Conservation (phyloP, 2,329 filamentous ascomycete genomes). For the Thielaviopsis musarum region DNA sequence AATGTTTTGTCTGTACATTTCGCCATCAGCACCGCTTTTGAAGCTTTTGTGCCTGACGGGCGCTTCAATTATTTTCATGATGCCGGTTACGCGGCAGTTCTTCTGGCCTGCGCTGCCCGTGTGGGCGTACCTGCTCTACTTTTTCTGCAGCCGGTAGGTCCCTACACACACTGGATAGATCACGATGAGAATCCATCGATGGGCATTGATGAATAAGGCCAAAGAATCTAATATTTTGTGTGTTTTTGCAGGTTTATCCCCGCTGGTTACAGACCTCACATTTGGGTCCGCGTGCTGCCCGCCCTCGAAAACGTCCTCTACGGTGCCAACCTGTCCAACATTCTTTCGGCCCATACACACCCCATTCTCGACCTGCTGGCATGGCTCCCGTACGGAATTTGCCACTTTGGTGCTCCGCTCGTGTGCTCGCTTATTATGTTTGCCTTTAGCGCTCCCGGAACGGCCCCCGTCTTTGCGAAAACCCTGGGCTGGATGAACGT, state of each 20-base stretch:
- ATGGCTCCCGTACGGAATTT: constrained; percentile 84
- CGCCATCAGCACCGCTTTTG: constrained; percentile 60
- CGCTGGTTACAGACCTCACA: constrained; percentile 72
- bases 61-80: constrained; percentile 52
- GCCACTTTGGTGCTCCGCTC: constrained; percentile 75
- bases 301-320: constrained; percentile 94
- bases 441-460: constrained; percentile 74
- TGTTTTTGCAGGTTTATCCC: constrained; percentile 57
- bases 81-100: constrained; percentile 80
- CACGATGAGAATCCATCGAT: background rate
- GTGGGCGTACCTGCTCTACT: constrained; percentile 75
- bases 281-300: constrained; percentile 88
- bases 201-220: background rate
- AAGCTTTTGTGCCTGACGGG: constrained; percentile 58
- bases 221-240: background rate
- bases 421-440: constrained; percentile 69
- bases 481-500: constrained; percentile 90
- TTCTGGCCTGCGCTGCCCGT: constrained; percentile 77
- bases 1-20: constrained; percentile 71
- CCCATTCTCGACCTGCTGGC: constrained; percentile 72
- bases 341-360: constrained; percentile 78
- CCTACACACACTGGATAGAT: background rate
- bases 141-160: constrained; percentile 81
- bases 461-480: constrained; percentile 66
- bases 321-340: constrained; percentile 88